Base-by-base conservation (phyloP, 2,329 filamentous ascomycete species). In the Pseudogymnoascus sp. region DNA sequence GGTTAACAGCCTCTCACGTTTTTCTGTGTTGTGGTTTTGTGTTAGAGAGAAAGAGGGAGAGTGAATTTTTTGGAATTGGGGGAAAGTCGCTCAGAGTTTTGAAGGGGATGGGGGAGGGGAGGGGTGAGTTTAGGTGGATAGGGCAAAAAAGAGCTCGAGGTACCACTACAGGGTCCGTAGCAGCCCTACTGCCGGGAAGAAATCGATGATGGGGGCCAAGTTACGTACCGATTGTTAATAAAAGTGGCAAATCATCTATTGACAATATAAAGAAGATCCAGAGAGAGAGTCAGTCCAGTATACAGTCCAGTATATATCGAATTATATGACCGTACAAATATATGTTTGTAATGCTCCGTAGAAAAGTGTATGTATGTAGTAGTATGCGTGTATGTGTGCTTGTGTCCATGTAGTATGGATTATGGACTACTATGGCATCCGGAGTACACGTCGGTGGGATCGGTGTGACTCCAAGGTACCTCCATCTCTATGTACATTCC, bases 81-180 rank as follows among this genome's bases (percentile, higher is more conserved):
- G 23, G 45, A 54, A 54, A 54, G 42, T 54, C 45, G 45, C 45
- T 54, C 45, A 54, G 23, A 54, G 45, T 54, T 54, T 54, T 54
- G 37, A 12, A 34, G 4, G 47, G 29, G 29, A 18, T 8, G 47
- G 23, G n/a, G 14, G n/a, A 11, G n/a, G n/a, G 8, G 37, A 12
- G 26, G 37, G 26, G 29, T 60, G 29, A 40, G 31, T 37, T 60
- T 40, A 21, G 57, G 57, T 37, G 37, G 31, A 39, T 36, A 37
- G 37, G 31, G 57, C 31, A 39, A 36, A 40, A 36, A 36, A 60
- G 37, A 60, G 57, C 57, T 60, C 4, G 23, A 51, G 45, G 45
- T 51, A 51, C 45, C 45, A 51, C 6, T 11, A 51, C 45, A 47
- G 45, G 18, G 4, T 4, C 18, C 42, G 11, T 7, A 8, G 6